Evolutionary conservation across 2,329 filamentous ascomycete genomes (phyloP).

Genomic region (Diplodia sapinea): DNA sequence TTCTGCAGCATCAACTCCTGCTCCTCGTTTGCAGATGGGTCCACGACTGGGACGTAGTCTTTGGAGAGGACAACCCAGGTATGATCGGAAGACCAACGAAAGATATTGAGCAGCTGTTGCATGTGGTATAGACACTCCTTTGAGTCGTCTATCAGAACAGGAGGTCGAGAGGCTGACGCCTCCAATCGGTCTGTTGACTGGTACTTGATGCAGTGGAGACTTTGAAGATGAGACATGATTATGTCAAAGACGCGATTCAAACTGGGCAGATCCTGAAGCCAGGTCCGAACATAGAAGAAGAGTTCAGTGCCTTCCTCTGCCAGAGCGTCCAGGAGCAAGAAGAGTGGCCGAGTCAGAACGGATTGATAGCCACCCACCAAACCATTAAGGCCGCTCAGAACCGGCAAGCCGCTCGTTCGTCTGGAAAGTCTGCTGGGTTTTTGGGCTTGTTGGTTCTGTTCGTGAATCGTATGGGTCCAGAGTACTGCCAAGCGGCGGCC

Average conservation of each 20-base stretch:
- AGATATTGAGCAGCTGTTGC: constrained; percentile 72
- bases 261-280: constrained; percentile 71
- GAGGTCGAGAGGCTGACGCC: constrained; percentile 33
- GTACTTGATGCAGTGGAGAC: constrained; percentile 39
- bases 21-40: constrained; percentile 53
- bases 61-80: constrained; percentile 74
- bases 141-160: constrained; percentile 63
- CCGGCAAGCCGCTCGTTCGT: constrained; percentile 38
- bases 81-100: constrained; percentile 70
- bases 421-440: constrained; percentile 40
- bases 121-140: constrained; percentile 81
- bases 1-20: constrained; percentile 66
- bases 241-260: constrained; percentile 56
- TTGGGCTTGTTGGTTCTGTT: constrained; percentile 45
- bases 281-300: constrained; percentile 77
- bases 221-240: constrained; percentile 41
- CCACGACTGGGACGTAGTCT: constrained; percentile 59
- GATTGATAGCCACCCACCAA: constrained; percentile 66
- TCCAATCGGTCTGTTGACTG: constrained; percentile 31
- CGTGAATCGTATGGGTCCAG: constrained; percentile 74
- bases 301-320: constrained; percentile 73
- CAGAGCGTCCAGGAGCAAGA: constrained; percentile 80
- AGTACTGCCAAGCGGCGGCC: constrained; percentile 75
- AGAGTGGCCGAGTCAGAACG: constrained; percentile 79
- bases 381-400: constrained; percentile 50